Percentiles rank a stretch among this genome's conserved stretches.
These are phyloP conservation scores for Melampsora americana DNA, from an alignment of 1,284 basidiomycete species.

Conservation along the genomic window DNA sequence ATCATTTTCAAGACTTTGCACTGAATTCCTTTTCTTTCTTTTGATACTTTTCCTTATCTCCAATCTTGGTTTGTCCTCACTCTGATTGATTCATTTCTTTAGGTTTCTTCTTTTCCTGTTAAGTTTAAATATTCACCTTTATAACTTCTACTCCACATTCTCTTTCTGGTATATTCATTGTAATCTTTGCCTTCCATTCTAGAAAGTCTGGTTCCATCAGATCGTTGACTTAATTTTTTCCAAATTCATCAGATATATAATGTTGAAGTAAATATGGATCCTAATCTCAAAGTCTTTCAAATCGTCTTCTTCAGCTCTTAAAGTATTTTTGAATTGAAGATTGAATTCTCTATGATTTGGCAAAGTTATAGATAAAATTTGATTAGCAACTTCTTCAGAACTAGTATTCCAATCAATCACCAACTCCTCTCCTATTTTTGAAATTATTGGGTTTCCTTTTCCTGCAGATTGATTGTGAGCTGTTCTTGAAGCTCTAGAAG, in stretches of 20 bases:
- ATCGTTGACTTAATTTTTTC: conserved; percentile 6
- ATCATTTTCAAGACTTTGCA: conserved; percentile 1
- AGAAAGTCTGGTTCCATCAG: conserved; percentile 8
- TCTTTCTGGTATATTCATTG: conserved; percentile 32
- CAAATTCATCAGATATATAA: conserved; percentile 5
- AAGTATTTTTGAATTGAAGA: conserved; percentile 13
- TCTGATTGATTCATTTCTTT: neutral
- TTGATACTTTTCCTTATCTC: neutral
- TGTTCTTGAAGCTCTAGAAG: conserved; percentile 19
- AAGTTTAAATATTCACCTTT: conserved; percentile 13
- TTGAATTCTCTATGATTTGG: conserved; percentile 26
- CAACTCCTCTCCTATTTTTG: conserved; percentile 27
- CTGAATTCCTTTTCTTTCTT: too few relatives aligned
- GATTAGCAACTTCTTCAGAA: conserved; percentile 28
- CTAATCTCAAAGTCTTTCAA: conserved; percentile 24
- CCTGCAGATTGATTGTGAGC: conserved; percentile 6
- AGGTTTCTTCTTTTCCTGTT: conserved; percentile 24
- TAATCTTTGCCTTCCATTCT: conserved; percentile 26
- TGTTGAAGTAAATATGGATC: conserved; percentile 15
- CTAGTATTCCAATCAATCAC: conserved; percentile 40
- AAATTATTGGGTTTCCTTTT: neutral
- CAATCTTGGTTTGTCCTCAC: neutral
- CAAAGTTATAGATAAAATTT: conserved; percentile 21
- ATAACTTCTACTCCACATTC: conserved; percentile 39
- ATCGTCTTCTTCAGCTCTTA: conserved; percentile 15